Evolutionary conservation across 2,329 filamentous ascomycete genomes (phyloP), one percentile per base, ranked within the genome.

Genomic region (Kalaharituber pfeilii): DNA sequence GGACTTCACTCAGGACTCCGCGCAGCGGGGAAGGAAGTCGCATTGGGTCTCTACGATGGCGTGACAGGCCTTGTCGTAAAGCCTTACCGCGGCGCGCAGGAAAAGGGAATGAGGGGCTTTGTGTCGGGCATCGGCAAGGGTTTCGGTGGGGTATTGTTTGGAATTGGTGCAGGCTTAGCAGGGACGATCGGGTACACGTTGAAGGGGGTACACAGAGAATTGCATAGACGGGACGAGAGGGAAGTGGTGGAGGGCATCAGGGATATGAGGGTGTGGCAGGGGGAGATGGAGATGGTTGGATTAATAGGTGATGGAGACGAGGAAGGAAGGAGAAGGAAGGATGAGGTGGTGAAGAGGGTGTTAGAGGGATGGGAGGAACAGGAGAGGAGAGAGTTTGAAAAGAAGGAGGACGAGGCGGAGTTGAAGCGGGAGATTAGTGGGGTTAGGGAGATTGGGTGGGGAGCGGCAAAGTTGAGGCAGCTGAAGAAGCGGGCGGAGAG

Each of bases 31-130:
- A 69, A 74, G 56, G 80, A 82, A 64, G 75, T 84, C 27, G 66
- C 74, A 0, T 79, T 77, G 56, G 80, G 80, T 3, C 67, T 84
- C 11, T 81, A 78, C 62, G 80, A 84, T 61, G 80, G 77, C 11
- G 72, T 79, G 50, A 79, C 78, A 0, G 81, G 81, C 0, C 65
- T 84, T 0, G 73, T 82, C 15, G 70, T 70, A 1, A 74, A 81
- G 15, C 80, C 81, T 0, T 67, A 75, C 42, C 72, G 72, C 0
- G 78, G 77, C 0, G 78, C 78, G 2, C 73, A 71, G 53, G 69
- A 75, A n/a, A 67, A 70, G 6, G 78, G 78, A 1, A 62, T 74
- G 15, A 69, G 75, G 39, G 80, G 81, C 1, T 70, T 69, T n/a
- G 57, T 71, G 0, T 68, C 68, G 50, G 74, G 74, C 3, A 67